Evolutionary conservation across 129 eudicot species (phyloP).

Genomic region (Tagetes erecta): DNA sequence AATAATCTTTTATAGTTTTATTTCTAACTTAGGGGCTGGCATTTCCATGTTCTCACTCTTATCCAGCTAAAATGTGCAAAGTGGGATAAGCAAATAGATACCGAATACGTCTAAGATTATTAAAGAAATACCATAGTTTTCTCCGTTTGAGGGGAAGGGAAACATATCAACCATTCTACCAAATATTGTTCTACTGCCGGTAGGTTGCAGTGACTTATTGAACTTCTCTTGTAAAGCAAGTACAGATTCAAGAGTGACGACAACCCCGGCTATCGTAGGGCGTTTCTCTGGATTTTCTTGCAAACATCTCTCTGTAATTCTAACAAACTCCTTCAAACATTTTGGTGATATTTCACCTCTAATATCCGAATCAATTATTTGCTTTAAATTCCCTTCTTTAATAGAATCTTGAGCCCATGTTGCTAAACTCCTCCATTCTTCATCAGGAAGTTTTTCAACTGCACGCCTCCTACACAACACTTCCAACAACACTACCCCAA

Average conservation of each 20-base stretch:
- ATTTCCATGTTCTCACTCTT: no score
- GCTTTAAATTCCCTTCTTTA: slow-evolving; percentile 24
- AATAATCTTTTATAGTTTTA: no score
- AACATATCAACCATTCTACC: slow-evolving; percentile 3
- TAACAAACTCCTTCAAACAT: slow-evolving; percentile 29
- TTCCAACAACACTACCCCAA: slow-evolving; percentile 35
- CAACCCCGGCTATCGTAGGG: slow-evolving; percentile 26
- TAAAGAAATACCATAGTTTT: slow-evolving; percentile 4
- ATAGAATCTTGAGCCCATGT: slow-evolving; percentile 30
- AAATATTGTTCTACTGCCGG: background rate
- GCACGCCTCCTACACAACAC: slow-evolving; percentile 37
- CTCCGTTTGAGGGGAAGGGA: background rate
- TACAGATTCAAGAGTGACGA: slow-evolving; percentile 19
- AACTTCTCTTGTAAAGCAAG: slow-evolving; percentile 2
- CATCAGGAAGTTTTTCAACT: slow-evolving; percentile 23
- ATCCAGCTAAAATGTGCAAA: no score
- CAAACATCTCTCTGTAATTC: slow-evolving; percentile 19
- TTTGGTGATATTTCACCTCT: slow-evolving; percentile 22
- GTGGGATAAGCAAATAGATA: background rate
- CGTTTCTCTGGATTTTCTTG: slow-evolving; percentile 23
- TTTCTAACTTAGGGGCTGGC: no score
- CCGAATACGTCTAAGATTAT: background rate
- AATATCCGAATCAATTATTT: slow-evolving; percentile 18
- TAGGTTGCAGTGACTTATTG: background rate
- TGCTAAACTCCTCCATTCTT: slow-evolving; percentile 13